Evolutionary conservation across 495 filamentous ascomycete species (phyloP).

Genomic region (Ascobolus immersus): DNA sequence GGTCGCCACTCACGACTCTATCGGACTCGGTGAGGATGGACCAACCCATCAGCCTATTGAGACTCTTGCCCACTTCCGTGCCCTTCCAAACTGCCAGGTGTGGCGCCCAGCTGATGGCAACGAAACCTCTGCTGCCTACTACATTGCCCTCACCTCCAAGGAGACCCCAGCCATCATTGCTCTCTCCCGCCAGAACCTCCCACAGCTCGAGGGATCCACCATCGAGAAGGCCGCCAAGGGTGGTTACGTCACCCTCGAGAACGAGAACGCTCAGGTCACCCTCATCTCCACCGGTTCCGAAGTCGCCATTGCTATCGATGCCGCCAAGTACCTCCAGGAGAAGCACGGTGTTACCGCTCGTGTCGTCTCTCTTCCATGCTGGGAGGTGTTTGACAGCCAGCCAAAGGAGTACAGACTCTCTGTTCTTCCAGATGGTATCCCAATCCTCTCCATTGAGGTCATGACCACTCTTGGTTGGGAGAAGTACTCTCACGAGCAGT

Average conservation of each 20-base stretch:
- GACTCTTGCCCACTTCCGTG: slow-evolving; percentile 97
- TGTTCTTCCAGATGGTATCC: slow-evolving; percentile 83
- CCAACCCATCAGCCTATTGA: slow-evolving; percentile 99
- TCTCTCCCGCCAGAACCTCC: slow-evolving; percentile 92
- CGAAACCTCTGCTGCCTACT: slow-evolving; percentile 95
- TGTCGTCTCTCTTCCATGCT: slow-evolving; percentile 88
- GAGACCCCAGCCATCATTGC: slow-evolving; percentile 80
- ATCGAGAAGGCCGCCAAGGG: slow-evolving; percentile 76
- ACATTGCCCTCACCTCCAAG: slow-evolving; percentile 72
- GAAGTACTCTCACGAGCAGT: slow-evolving; percentile 95
- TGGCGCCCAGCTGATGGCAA: slow-evolving; percentile 98
- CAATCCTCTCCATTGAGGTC: slow-evolving; percentile 77
- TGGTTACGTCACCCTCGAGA: slow-evolving; percentile 73
- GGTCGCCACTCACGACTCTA: slow-evolving; percentile 97
- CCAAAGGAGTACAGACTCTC: slow-evolving; percentile 75
- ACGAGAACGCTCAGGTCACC: slow-evolving; percentile 61
- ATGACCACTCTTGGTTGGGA: slow-evolving; percentile 74
- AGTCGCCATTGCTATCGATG: slow-evolving; percentile 78
- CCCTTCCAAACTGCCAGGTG: slow-evolving; percentile 97
- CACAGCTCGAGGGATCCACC: slow-evolving; percentile 80
- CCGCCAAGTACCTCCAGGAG: slow-evolving; percentile 70
- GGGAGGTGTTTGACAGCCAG: slow-evolving; percentile 91
- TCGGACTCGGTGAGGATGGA: slow-evolving; percentile 95
- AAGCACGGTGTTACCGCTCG: slow-evolving; percentile 70
- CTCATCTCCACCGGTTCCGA: slow-evolving; percentile 90